Conservation (phyloP, 1,139 yeast species). For the Taphrina wiesneri region DNA sequence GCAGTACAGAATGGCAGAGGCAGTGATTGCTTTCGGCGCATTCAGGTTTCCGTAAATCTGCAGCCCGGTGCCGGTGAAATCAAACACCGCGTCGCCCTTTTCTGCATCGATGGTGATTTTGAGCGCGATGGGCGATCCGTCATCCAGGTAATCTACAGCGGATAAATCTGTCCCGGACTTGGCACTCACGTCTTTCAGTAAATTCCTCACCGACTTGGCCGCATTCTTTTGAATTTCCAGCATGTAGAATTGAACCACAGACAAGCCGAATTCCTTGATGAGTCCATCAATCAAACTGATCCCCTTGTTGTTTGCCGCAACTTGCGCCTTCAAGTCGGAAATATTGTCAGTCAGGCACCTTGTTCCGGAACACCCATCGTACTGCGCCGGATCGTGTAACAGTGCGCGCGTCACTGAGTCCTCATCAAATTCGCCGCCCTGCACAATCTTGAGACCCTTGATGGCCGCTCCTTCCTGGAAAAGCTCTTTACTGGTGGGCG, state of each 20-base stretch:
- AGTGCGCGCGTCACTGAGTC: conserved; percentile 54
- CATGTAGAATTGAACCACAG: conserved; percentile 61
- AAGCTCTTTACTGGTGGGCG: conserved; percentile 61
- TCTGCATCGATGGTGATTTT: conserved; percentile 51
- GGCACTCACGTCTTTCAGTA: conserved; percentile 48
- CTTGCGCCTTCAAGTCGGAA: conserved; percentile 66
- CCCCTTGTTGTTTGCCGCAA: conserved; percentile 68
- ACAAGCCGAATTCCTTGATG: conserved; percentile 55
- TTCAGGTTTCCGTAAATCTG: conserved; percentile 61
- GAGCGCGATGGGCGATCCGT: conserved; percentile 58
- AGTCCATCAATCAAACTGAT: conserved; percentile 54
- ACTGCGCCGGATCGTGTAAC: conserved; percentile 55
- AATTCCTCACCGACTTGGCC: conserved; percentile 55
- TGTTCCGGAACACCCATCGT: conserved; percentile 63
- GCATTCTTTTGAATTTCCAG: conserved; percentile 62
- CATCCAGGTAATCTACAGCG: conserved; percentile 61
- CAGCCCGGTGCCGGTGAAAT: conserved; percentile 62
- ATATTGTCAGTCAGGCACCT: conserved; percentile 60
- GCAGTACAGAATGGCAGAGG: conserved; percentile 67
- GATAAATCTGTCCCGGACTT: conserved; percentile 47
- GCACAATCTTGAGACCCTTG: conserved; percentile 57
- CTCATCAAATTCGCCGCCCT: conserved; percentile 58
- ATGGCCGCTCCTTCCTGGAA: conserved; percentile 68
- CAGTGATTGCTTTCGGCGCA: conserved; percentile 70
- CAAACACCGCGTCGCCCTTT: conserved; percentile 57